phyloP scores from a whole-genome alignment of 2,329 filamentous ascomycete species.

The Diplodia mutila region DNA sequence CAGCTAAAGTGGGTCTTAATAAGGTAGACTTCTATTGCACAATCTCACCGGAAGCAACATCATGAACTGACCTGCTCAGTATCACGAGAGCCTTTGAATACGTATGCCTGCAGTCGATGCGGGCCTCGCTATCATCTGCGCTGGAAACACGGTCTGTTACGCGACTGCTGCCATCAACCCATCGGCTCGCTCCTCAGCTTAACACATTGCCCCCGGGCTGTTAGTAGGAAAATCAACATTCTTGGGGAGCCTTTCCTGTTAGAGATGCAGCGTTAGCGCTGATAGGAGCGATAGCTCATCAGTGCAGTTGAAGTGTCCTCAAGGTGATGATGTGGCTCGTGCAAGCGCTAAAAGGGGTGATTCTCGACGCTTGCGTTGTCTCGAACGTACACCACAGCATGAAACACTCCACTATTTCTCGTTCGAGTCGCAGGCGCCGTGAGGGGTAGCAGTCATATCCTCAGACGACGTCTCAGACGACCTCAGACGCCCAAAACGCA shows the following conservation, averaged over 20 bases:
- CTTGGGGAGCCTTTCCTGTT: neutral
- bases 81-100: neutral
- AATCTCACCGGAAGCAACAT: slow-evolving; percentile 7
- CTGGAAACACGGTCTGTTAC: slow-evolving; percentile 10
- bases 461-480: slow-evolving; percentile 22
- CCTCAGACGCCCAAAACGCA: slow-evolving; percentile 16
- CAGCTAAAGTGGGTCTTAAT: neutral
- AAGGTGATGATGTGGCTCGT: neutral
- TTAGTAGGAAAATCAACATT: neutral
- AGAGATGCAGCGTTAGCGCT: neutral
- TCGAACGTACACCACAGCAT: neutral
- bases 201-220: neutral
- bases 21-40: neutral
- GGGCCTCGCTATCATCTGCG: neutral
- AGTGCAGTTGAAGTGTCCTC: neutral
- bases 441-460: neutral
- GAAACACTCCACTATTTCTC: slow-evolving; percentile 18
- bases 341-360: neutral
- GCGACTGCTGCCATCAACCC: neutral
- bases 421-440: neutral
- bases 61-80: neutral
- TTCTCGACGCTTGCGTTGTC: neutral
- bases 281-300: neutral
- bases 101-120: neutral
- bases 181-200: neutral